Base-by-base conservation (phyloP, 805 yeast species). In the Pichia cephalocereana region DNA sequence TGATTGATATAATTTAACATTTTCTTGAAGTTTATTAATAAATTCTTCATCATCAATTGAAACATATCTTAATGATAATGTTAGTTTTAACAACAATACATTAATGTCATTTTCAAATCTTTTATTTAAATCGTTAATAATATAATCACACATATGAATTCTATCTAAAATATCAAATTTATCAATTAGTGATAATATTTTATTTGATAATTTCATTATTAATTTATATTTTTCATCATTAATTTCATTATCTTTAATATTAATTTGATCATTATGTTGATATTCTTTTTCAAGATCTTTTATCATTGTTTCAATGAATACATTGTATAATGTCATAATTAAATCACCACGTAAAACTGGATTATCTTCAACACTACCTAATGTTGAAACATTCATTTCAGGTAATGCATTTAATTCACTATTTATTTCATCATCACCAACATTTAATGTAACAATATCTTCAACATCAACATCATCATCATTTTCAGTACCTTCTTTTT, bases 291-390 rank as follows among this genome's bases (percentile, higher is more conserved):
- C 41, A 12, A 63, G 54, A 19, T 60, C 49, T 48, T 70, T 60
- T 9, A 61, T 47, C 32, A 81, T 55, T 4, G 76, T 68, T 57
- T 80, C 65, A 68, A 81, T 69, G 48, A 82, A 80, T 58, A 80
- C 67, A 70, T 91, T 80, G 70, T 81, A 79, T 54, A 91, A 74
- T 0, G 86, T 75, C 48, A 83, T 63, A 1, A 85, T 85, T 47
- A 85, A 72, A 58, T 83, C 88, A 48, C 93, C 91, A 51, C 76
- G 75, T 49, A 85, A 63, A 0, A 88, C 91, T 8, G 91, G 90
- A 57, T 84, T 85, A 27, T 87, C 78, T 44, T 86, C 95, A n/a
- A 83, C 82, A 52, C 81, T 80, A 27, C 96, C 97, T 55, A 90
- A 71, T 74, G 87, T 81, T 57, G 80, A 82, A 70, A 87, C 74